phyloP scores from a whole-genome alignment of 1,284 basidiomycete genomes.

The Crucibulum parvulum region DNA sequence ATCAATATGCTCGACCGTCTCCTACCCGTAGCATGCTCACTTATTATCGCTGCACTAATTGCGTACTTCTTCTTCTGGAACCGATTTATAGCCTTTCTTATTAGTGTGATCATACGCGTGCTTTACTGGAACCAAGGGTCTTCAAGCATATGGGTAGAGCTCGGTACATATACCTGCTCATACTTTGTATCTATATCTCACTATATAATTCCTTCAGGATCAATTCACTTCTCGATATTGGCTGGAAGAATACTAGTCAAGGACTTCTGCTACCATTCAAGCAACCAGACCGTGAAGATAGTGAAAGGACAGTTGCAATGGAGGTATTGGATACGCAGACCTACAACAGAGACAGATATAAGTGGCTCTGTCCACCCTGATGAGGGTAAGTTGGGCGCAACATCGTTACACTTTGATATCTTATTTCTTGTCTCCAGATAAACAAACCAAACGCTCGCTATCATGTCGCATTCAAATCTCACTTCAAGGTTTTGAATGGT shows the following conservation, averaged over 20 bases:
- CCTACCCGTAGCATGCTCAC: constrained; percentile 76
- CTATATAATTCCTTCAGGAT: constrained; percentile 53
- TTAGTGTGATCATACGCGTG: constrained; percentile 67
- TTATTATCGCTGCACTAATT: constrained; percentile 73
- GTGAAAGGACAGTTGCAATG: constrained; percentile 88
- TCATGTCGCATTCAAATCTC: constrained; percentile 83
- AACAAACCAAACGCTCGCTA: constrained; percentile 45
- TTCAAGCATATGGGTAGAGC: constrained; percentile 78
- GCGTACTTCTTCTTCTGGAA: constrained; percentile 93
- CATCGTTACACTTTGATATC: neutral
- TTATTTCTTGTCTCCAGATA: constrained; percentile 27
- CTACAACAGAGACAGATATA: constrained; percentile 69
- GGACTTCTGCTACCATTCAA: constrained; percentile 87
- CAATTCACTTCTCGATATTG: constrained; percentile 90
- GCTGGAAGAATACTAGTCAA: constrained; percentile 87
- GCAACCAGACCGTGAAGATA: constrained; percentile 86
- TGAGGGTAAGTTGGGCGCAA: constrained; percentile 48
- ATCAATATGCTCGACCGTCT: constrained; percentile 58
- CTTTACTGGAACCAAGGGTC: constrained; percentile 76
- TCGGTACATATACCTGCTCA: constrained; percentile 55
- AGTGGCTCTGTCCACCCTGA: constrained; percentile 56
- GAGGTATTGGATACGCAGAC: constrained; percentile 90
- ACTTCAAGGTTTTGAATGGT: constrained; percentile 88
- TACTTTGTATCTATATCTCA: neutral
- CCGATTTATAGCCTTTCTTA: constrained; percentile 74